A percentile compares a stretch with the other conserved stretches of the same genome.
phyloP scores from a whole-genome alignment of 495 filamentous ascomycete genomes.

The Daldinia caldariorum region DNA sequence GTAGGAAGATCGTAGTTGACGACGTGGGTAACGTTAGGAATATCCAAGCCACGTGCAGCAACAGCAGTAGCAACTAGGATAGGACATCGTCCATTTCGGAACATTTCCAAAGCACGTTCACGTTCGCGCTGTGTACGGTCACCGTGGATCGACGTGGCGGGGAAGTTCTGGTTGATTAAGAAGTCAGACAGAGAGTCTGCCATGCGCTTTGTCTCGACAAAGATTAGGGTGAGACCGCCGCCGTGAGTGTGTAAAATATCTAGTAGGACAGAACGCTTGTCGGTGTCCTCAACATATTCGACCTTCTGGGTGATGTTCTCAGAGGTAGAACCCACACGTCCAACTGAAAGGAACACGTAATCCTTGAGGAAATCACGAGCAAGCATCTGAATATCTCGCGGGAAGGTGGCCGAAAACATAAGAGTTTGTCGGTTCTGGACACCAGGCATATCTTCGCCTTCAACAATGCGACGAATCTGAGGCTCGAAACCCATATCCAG shows the following conservation, averaged over 20 bases:
- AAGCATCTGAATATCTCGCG: slow-evolving; percentile 98
- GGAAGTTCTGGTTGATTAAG: slow-evolving; percentile 96
- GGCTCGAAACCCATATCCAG: slow-evolving; percentile 99
- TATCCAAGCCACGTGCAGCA: slow-evolving; percentile 94
- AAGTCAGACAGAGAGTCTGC: slow-evolving; percentile 97
- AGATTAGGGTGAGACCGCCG: slow-evolving; percentile 91
- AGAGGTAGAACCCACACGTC: slow-evolving; percentile 98
- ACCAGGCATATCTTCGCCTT: slow-evolving; percentile 95
- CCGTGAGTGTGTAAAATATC: slow-evolving; percentile 97
- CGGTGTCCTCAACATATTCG: slow-evolving; percentile 94
- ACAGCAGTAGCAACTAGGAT: slow-evolving; percentile 97
- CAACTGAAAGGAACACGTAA: slow-evolving; percentile 98
- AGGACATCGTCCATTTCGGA: slow-evolving; percentile 93
- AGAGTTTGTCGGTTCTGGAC: slow-evolving; percentile 91
- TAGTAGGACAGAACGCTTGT: slow-evolving; percentile 97
- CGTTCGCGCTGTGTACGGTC: slow-evolving; percentile 98
- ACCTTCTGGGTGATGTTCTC: slow-evolving; percentile 99
- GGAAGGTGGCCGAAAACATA: slow-evolving; percentile 99
- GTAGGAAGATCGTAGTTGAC: slow-evolving; percentile 99
- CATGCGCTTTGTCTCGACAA: slow-evolving; percentile 99
- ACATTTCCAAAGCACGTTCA: slow-evolving; percentile 96
- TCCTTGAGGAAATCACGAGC: slow-evolving; percentile 98
- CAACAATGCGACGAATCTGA: slow-evolving; percentile 97
- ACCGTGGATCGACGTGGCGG: slow-evolving; percentile 98
- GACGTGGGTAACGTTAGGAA: slow-evolving; percentile 97